Evolutionary conservation across 208 protist species (phyloP), one percentile per base, ranked within the genome.

Genomic region (Balamuthia mandrillaris): DNA sequence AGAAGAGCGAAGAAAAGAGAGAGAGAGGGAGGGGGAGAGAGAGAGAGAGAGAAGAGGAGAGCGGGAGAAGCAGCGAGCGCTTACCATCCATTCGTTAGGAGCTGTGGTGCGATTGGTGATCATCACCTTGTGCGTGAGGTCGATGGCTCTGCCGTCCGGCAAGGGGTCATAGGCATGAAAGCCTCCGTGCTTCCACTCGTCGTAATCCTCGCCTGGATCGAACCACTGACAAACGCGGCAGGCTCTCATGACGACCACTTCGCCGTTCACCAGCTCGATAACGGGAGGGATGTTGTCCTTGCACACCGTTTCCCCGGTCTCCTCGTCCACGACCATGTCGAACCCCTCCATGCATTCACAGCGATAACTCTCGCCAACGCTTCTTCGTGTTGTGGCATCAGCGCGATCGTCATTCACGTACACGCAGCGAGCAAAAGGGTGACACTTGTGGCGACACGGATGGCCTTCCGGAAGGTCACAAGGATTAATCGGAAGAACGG

Each of bases 401-500:
- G n/a, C n/a, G n/a, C n/a, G n/a, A n/a, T n/a, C n/a, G n/a, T n/a
- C n/a, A 2, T 42, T 42, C 24, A 72, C 39, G 63, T 51, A 72
- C 4, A 72, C 63, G 39, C 63, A 72, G n/a, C 33, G 1, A 4
- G 63, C 63, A 29, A 51, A 72, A 10, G 63, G 63, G 63, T 72
- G 63, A 42, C 63, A 72, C 63, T 72, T 72, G 63, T 72, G 63
- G 16, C 63, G 37, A 42, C 63, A 72, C n/a, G 18, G 31, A 42
- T 72, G 63, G 63, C 63, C 63, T 12, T 35, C 37, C n/a, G 63
- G 63, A 35, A 72, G 63, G n/a, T 72, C 63, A 42, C 63, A 72
- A 1, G 63, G 63, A 42, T 72, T 72, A 42, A 72, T 47, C 24
- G 63, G 37, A 42, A 51, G 42, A 42, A 72, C 63, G 2, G 49